phyloP scores from a whole-genome alignment of 805 yeast genomes.

The Kuraishia molischiana region DNA sequence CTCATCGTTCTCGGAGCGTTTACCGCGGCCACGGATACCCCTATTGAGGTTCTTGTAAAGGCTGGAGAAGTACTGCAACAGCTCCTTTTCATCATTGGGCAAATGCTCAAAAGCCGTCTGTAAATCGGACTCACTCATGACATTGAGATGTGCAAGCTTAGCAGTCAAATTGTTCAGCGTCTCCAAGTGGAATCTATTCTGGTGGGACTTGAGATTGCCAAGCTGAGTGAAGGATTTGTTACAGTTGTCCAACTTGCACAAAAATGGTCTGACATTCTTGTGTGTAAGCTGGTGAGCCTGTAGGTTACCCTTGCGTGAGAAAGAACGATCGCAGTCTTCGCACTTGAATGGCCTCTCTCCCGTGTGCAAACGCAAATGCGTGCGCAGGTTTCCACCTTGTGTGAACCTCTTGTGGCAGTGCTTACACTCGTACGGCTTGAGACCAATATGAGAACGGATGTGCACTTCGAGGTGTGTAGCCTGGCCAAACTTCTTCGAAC shows the following conservation, averaged over 20 bases:
- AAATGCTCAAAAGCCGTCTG: constrained; percentile 27
- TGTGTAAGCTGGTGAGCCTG: constrained; percentile 85
- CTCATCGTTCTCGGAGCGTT: constrained; percentile 10
- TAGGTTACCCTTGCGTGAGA: constrained; percentile 85
- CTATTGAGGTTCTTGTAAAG: constrained; percentile 82
- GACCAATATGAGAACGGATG: constrained; percentile 78
- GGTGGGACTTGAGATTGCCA: constrained; percentile 91
- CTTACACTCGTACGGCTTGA: constrained; percentile 72
- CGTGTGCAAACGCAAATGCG: constrained; percentile 79
- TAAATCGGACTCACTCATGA: constrained; percentile 22
- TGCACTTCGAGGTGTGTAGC: constrained; percentile 90
- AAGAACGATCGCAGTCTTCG: constrained; percentile 62
- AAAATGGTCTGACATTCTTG: constrained; percentile 65
- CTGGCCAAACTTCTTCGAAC: constrained; percentile 75
- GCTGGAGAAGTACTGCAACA: constrained; percentile 69
- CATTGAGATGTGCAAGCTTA: constrained; percentile 53
- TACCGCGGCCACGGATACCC: constrained; percentile 91
- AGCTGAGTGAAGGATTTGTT: constrained; percentile 81
- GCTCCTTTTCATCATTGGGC: constrained; percentile 55
- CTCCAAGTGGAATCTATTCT: constrained; percentile 74
- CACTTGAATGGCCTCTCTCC: constrained; percentile 90
- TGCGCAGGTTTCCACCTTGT: constrained; percentile 83
- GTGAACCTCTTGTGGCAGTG: constrained; percentile 77
- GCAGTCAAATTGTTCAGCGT: constrained; percentile 61
- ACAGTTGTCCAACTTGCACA: constrained; percentile 75